Percentiles rank a stretch among this genome's conserved stretches.
These are phyloP conservation scores for Bathelium albidoporum DNA, from an alignment of 495 filamentous ascomycete genomes.

Conservation along the genomic window DNA sequence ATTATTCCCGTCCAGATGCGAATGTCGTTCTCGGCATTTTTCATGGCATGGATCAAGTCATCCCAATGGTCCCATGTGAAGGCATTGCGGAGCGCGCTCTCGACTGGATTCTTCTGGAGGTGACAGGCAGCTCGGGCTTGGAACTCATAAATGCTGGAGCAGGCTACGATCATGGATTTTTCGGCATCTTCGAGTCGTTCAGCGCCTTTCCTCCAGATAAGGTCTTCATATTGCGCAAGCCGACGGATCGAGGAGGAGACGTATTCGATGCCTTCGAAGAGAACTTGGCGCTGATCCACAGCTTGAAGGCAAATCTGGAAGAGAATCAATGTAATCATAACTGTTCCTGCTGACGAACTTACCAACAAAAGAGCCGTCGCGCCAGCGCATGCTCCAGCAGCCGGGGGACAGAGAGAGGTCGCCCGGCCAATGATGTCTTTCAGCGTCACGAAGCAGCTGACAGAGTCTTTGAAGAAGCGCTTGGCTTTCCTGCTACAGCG, in stretches of 20 bases:
- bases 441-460: background rate
- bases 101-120: background rate
- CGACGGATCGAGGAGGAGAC: background rate
- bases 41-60: background rate
- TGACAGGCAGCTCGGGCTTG: background rate
- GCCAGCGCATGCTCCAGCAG: background rate
- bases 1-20: background rate
- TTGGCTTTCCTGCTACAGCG: background rate
- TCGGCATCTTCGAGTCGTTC: background rate
- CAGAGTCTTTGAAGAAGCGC: background rate
- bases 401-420: background rate
- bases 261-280: background rate
- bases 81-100: conserved; percentile 4
- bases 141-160: background rate
- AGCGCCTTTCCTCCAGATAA: background rate
- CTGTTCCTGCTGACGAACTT: background rate
- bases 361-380: background rate
- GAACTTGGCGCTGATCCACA: background rate
- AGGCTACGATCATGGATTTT: background rate
- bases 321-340: background rate
- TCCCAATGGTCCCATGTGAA: conserved; percentile 6
- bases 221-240: background rate
- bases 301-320: background rate
- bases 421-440: background rate
- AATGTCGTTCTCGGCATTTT: background rate